Evolutionary conservation across 2,329 filamentous ascomycete genomes (phyloP).

Genomic region (Parastagonospora nodorum): DNA sequence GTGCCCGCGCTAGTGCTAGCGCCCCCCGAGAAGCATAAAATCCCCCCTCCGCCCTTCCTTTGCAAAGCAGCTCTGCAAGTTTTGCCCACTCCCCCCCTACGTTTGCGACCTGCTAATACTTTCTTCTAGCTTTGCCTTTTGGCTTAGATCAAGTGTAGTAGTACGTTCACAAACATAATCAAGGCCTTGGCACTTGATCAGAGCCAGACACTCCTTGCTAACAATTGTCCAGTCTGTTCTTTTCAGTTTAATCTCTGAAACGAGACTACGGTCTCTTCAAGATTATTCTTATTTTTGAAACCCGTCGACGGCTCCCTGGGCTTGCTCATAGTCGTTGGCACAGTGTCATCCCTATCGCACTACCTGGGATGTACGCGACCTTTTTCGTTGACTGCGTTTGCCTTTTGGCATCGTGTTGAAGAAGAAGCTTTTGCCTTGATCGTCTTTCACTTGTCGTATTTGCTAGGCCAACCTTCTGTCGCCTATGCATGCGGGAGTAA

Average conservation of each 20-base stretch:
- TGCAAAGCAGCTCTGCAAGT: slow-evolving; percentile 1
- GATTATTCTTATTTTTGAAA: slow-evolving; percentile 78
- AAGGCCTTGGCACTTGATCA: too few species aligned
- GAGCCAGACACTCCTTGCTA: too few species aligned
- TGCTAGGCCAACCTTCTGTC: too few species aligned
- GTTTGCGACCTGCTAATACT: not conserved
- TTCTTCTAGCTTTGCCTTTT: slow-evolving; percentile 21
- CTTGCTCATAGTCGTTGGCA: slow-evolving; percentile 68
- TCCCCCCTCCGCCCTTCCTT: too few species aligned
- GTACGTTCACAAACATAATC: too few species aligned
- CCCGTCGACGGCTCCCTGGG: slow-evolving; percentile 62
- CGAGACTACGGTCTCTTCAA: slow-evolving; percentile 73
- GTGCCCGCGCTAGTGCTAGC: not conserved
- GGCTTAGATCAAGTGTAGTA: slow-evolving; percentile 55
- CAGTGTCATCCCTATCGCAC: slow-evolving; percentile 79
- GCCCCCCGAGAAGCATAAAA: not conserved
- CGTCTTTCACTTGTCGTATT: not conserved
- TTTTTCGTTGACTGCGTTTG: slow-evolving; percentile 31
- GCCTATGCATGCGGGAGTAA: too few species aligned
- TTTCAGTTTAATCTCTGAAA: slow-evolving; percentile 98
- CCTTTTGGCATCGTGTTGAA: too few species aligned
- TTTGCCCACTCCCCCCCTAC: slow-evolving; percentile 1
- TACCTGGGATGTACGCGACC: slow-evolving; percentile 70
- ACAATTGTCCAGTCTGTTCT: slow-evolving; percentile 68
- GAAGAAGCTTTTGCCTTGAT: not conserved